These are phyloP conservation scores for Scutellaria galericulata DNA, from an alignment of 257 asterid genomes.

Conservation along the genomic window DNA sequence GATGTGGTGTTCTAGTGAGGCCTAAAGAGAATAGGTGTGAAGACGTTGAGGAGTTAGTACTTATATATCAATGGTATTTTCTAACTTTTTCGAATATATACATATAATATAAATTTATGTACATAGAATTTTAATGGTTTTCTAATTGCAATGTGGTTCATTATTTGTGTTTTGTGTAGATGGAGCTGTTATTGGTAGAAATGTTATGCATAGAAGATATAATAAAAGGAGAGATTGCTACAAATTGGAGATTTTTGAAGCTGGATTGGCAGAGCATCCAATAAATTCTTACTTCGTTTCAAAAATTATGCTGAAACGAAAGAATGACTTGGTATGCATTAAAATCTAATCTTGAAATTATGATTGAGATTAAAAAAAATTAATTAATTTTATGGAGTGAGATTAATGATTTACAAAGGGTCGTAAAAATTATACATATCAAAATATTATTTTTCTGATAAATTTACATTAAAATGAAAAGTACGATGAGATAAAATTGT, in stretches of 20 bases:
- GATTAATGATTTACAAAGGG: too few relatives aligned
- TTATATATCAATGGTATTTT: not conserved
- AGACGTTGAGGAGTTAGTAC: not conserved
- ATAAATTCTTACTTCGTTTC: constrained; percentile 16
- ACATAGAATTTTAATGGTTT: too few relatives aligned
- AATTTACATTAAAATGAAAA: too few relatives aligned
- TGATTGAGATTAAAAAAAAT: too few relatives aligned
- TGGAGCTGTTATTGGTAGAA: not conserved
- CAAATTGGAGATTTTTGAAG: constrained; percentile 2
- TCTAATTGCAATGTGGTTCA: not conserved
- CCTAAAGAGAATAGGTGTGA: too few relatives aligned
- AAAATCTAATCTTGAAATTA: too few relatives aligned
- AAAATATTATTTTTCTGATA: too few relatives aligned
- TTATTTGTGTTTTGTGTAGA: not conserved
- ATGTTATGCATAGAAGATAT: not conserved
- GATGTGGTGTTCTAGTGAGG: too few relatives aligned
- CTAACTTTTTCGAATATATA: not conserved
- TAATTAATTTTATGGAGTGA: too few relatives aligned
- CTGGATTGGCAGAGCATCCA: constrained; percentile 10
- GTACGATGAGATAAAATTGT: too few relatives aligned
- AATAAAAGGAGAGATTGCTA: not conserved
- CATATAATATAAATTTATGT: too few relatives aligned
- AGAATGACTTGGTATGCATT: not conserved
- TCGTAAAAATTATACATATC: too few relatives aligned
- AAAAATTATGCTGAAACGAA: not conserved